A percentile compares a stretch with the other conserved stretches of the same genome.
phyloP scores from a whole-genome alignment of 805 yeast genomes.

The Myxozyma vanderwaltii region DNA sequence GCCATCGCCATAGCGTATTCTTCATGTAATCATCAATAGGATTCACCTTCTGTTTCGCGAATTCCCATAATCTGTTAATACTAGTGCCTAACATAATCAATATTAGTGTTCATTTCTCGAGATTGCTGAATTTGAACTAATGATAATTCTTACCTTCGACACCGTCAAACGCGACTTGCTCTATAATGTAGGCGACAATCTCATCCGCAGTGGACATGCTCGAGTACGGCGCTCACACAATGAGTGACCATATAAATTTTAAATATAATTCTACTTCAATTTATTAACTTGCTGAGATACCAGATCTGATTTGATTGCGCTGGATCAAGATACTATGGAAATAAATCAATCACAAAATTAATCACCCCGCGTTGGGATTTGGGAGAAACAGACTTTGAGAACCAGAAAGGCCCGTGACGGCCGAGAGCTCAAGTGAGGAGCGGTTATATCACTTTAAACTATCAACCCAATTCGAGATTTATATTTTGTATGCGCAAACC shows the following conservation, averaged over 20 bases:
- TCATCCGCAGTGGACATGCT: slow-evolving; percentile 36
- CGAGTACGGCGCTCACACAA: neutral
- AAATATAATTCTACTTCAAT: too few species aligned
- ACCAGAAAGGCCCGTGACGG: too few species aligned
- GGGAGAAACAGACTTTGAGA: neutral
- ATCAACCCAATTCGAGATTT: too few species aligned
- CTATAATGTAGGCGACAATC: slow-evolving; percentile 38
- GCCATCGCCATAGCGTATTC: slow-evolving; percentile 39
- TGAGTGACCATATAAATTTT: neutral
- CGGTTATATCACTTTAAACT: too few species aligned
- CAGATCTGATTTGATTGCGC: too few species aligned
- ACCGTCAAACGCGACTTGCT: slow-evolving; percentile 40
- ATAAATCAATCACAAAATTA: too few species aligned
- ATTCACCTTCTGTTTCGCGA: slow-evolving; percentile 29
- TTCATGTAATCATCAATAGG: slow-evolving; percentile 35
- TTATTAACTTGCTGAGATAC: too few species aligned
- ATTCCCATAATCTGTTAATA: slow-evolving; percentile 38
- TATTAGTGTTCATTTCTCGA: neutral
- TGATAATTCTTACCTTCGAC: slow-evolving; percentile 36
- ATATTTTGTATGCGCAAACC: too few species aligned
- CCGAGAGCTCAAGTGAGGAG: too few species aligned
- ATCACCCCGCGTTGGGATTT: neutral
- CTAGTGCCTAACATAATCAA: slow-evolving; percentile 34
- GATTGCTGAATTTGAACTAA: neutral
- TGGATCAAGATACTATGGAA: too few species aligned